Evolutionary conservation across 495 filamentous ascomycete species (phyloP).

Genomic region (Darksidea phi): DNA sequence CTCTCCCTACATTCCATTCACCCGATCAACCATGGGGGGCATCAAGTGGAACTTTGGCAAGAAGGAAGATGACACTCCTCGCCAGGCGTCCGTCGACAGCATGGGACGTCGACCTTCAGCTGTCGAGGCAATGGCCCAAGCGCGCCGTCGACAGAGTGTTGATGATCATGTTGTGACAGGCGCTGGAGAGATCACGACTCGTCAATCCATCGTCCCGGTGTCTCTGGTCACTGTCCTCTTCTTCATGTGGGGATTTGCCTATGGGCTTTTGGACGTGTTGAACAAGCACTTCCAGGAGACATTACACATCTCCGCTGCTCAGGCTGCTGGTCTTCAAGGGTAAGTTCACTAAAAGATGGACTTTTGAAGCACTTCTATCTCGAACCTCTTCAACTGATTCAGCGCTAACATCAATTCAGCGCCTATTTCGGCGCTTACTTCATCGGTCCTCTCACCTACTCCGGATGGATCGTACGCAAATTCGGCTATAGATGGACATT

Average conservation of each 20-base stretch:
- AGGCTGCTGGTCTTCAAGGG: constrained; percentile 50
- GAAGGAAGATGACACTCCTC: not conserved
- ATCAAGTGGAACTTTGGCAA: constrained; percentile 2
- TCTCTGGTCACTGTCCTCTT: constrained; percentile 15
- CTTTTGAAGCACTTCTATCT: no score
- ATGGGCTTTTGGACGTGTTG: constrained; percentile 55
- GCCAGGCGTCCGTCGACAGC: not conserved
- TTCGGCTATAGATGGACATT: constrained; percentile 63
- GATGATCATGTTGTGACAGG: constrained; percentile 17
- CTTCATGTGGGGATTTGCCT: constrained; percentile 50
- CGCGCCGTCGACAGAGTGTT: constrained; percentile 11
- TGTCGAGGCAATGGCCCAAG: constrained; percentile 11
- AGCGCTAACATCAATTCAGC: not conserved
- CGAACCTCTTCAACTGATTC: no score
- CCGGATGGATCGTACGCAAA: constrained; percentile 64
- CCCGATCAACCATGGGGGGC: constrained; percentile 8
- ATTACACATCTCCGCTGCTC: constrained; percentile 47
- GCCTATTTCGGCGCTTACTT: constrained; percentile 61
- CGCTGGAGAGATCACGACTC: constrained; percentile 18
- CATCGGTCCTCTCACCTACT: constrained; percentile 62
- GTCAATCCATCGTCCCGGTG: constrained; percentile 21
- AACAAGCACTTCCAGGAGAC: constrained; percentile 55
- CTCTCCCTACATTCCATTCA: not conserved
- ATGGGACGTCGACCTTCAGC: constrained; percentile 16
- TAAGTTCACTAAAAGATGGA: no score